phyloP scores from a whole-genome alignment of 768 basidiomycete species.

The Auriscalpium orientale region DNA sequence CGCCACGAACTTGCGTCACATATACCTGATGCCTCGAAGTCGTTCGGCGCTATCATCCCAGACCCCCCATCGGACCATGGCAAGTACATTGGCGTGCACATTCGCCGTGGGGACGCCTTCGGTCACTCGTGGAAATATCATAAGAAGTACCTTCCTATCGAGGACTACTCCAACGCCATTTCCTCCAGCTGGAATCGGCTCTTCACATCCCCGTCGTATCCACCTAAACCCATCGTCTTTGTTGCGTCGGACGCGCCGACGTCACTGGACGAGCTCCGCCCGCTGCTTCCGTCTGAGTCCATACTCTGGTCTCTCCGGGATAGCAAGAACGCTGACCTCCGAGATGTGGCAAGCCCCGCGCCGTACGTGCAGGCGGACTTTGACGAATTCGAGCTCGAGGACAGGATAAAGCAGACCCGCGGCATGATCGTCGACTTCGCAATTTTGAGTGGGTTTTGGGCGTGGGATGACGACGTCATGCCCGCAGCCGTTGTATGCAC shows the following conservation, averaged over 20 bases:
- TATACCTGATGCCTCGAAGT: slow-evolving; percentile 13
- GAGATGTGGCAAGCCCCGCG: slow-evolving; percentile 38
- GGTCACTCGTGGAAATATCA: slow-evolving; percentile 38
- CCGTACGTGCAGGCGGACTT: slow-evolving; percentile 54
- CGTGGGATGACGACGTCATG: slow-evolving; percentile 30
- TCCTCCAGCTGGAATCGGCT: slow-evolving; percentile 33
- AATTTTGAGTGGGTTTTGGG: slow-evolving; percentile 57
- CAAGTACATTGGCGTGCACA: slow-evolving; percentile 49
- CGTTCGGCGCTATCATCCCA: slow-evolving; percentile 4
- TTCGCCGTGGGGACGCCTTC: slow-evolving; percentile 54
- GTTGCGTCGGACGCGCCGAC: slow-evolving; percentile 54
- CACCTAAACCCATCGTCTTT: slow-evolving; percentile 34
- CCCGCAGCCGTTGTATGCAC: slow-evolving; percentile 53
- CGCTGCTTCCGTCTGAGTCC: slow-evolving; percentile 28
- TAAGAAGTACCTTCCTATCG: slow-evolving; percentile 38
- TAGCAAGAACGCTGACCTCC: slow-evolving; percentile 35
- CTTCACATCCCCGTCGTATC: slow-evolving; percentile 19
- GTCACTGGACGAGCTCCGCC: slow-evolving; percentile 34
- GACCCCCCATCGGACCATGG: slow-evolving; percentile 3
- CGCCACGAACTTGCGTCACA: slow-evolving; percentile 35
- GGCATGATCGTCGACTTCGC: slow-evolving; percentile 69
- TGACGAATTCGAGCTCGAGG: slow-evolving; percentile 28
- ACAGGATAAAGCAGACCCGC: slow-evolving; percentile 42
- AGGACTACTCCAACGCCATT: slow-evolving; percentile 40
- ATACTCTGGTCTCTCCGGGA: slow-evolving; percentile 39